Base-by-base conservation (phyloP, 495 filamentous ascomycete genomes). In the Podospora tetraspora region DNA sequence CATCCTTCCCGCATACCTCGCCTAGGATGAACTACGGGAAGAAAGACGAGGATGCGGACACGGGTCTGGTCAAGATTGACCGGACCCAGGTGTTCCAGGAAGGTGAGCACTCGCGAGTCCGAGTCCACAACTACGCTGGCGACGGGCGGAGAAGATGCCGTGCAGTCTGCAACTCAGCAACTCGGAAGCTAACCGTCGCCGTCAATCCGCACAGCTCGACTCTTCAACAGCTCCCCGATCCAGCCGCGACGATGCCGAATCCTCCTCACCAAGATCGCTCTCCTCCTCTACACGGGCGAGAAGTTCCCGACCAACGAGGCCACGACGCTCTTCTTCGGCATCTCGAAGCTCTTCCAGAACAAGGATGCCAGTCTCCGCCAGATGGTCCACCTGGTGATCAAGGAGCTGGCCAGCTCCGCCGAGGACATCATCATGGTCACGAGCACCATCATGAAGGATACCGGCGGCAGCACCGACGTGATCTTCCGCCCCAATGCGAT, bases 391-490 rank as follows among this genome's bases (percentile, higher is more conserved):
- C 85, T 99, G 32, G 89, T 97, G 71, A 89, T 99, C 83, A 97
- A 97, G 85, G 95, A 99, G 85, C 84, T 99, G 71, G 92, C 94
- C 69, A 86, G 88, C 76, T 96, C 93, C n/a, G 94, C 96, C 30
- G 94, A 98, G 80, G 95, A 99, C 85, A 94, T 97, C 68, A 99
- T 99, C 72, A 98, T 99, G 95, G 94, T 97, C 63, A 99, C 95
- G 24, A 94, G 91, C 81, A 97, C 93, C 73, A 97, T 99, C 70
- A 99, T 99, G 94, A 99, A 99, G 83, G 95, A 99, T 77, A 97
- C 94, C 8, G 92, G 93, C 65, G 92, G 95, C 71, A 93, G 93
- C 69, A 97, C 92, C 75, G 96, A 98, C 75, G 91, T 94, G 59
- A 86, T 99, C 61, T 99, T 96, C 81, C 87, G 94, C 70, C 92